phyloP scores from a whole-genome alignment of 495 filamentous ascomycete genomes.

The Hypomontagnella submonticulosa region DNA sequence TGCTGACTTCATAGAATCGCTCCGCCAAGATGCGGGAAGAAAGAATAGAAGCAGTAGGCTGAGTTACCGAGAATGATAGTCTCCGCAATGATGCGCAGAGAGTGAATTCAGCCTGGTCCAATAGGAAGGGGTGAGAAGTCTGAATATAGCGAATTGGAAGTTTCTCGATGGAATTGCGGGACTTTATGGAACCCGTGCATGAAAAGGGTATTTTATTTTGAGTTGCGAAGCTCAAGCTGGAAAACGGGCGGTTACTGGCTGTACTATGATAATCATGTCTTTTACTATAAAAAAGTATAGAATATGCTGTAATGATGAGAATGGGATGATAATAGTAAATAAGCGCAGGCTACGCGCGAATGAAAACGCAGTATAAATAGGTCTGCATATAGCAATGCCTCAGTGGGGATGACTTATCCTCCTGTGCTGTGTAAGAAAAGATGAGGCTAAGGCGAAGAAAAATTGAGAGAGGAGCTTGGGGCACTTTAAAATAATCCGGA shows the following conservation, averaged over 20 bases:
- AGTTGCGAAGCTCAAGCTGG: not conserved
- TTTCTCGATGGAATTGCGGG: slow-evolving; percentile 29
- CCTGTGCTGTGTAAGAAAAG: not conserved
- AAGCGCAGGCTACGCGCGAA: slow-evolving; percentile 16
- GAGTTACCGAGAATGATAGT: slow-evolving; percentile 6
- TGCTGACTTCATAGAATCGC: not conserved
- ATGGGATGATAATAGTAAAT: slow-evolving; percentile 21
- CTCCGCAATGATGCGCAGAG: slow-evolving; percentile 44
- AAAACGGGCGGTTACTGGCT: too few species aligned
- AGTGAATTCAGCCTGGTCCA: slow-evolving; percentile 33
- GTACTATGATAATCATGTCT: slow-evolving; percentile 3
- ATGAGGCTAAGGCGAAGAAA: slow-evolving; percentile 4
- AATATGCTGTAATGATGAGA: not conserved
- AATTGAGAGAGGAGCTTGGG: slow-evolving; percentile 25
- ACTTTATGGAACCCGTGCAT: too few species aligned
- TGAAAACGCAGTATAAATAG: slow-evolving; percentile 31
- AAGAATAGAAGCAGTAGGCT: slow-evolving; percentile 26
- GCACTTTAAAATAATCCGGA: slow-evolving; percentile 35
- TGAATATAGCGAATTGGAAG: slow-evolving; percentile 36
- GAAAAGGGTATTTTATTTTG: slow-evolving; percentile 1
- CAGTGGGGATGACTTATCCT: slow-evolving; percentile 6
- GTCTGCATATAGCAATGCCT: slow-evolving; percentile 31
- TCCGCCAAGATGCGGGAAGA: slow-evolving; percentile 17
- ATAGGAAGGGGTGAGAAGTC: slow-evolving; percentile 16
- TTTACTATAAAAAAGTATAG: slow-evolving; percentile 30